A percentile compares a stretch with the other conserved stretches of the same genome.
These are phyloP conservation scores for Monotropa hypopitys DNA, from an alignment of 179 eudicot genomes.

Conservation along the genomic window DNA sequence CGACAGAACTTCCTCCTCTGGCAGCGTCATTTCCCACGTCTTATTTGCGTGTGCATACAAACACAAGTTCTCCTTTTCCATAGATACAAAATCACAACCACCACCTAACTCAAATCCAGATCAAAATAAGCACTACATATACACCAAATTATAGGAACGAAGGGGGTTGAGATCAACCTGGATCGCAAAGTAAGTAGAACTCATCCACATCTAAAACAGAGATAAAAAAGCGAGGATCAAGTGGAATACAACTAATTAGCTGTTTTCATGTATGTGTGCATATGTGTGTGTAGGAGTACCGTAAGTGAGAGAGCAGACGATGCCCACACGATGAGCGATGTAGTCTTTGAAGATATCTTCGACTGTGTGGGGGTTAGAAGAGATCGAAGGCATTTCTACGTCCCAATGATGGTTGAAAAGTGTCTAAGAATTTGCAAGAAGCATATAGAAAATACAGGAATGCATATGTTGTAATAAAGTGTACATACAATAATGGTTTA, in stretches of 20 bases:
- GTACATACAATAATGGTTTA: too few relatives aligned
- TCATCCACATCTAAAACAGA: conserved; percentile 1
- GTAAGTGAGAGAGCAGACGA: conserved; percentile 5
- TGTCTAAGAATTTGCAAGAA: too few relatives aligned
- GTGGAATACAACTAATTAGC: background rate
- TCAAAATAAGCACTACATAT: background rate
- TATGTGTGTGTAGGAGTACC: background rate
- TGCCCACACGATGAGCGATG: conserved; percentile 4
- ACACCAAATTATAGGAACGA: background rate
- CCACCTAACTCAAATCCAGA: background rate
- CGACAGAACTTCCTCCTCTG: conserved; percentile 4
- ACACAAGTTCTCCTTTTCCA: conserved; percentile 8
- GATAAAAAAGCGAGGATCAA: background rate
- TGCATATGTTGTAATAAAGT: too few relatives aligned
- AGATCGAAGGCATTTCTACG: too few relatives aligned
- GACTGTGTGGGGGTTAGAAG: conserved; percentile 6
- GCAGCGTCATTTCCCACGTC: conserved; percentile 5
- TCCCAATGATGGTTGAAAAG: too few relatives aligned
- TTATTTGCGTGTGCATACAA: conserved; percentile 1
- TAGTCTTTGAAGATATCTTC: conserved; percentile 9
- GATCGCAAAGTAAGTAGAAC: conserved; percentile 4
- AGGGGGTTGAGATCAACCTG: conserved; percentile 8
- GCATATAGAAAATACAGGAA: too few relatives aligned
- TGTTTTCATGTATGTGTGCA: background rate
- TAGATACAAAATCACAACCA: background rate